Evolutionary conservation across 2,329 filamentous ascomycete species (phyloP).

Genomic region (Cyphellophora europaea): DNA sequence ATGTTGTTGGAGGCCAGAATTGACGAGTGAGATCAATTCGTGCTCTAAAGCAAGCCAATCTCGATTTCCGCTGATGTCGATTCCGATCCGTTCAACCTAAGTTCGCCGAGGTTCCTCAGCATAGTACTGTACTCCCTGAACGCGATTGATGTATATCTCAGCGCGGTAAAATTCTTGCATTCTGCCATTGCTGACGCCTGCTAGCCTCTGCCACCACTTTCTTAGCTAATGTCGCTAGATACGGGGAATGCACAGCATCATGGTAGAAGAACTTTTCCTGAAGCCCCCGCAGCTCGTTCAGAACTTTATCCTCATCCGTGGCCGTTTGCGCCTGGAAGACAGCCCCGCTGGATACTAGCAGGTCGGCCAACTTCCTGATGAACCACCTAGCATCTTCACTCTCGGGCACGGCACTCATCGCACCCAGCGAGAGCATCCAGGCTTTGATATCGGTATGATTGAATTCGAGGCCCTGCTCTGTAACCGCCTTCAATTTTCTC

Average conservation of each 20-base stretch:
- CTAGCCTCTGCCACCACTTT: not conserved
- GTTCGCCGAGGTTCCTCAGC: too few relatives aligned
- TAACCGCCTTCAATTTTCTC: slow-evolving; percentile 5
- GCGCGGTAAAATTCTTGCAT: too few relatives aligned
- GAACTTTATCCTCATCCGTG: slow-evolving; percentile 4
- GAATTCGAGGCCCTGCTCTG: slow-evolving; percentile 6
- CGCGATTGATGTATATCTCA: too few relatives aligned
- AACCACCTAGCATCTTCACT: slow-evolving; percentile 13
- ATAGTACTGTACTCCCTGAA: too few relatives aligned
- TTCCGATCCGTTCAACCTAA: too few relatives aligned
- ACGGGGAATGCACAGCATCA: slow-evolving; percentile 1
- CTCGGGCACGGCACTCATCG: slow-evolving; percentile 10
- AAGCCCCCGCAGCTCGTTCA: slow-evolving; percentile 10
- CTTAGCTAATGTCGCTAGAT: not conserved
- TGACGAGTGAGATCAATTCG: too few relatives aligned
- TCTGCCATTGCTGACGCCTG: too few relatives aligned
- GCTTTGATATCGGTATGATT: slow-evolving; percentile 9
- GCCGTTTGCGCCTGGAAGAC: slow-evolving; percentile 5
- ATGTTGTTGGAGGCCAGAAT: too few relatives aligned
- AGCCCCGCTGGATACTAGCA: slow-evolving; percentile 7
- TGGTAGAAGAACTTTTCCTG: slow-evolving; percentile 16
- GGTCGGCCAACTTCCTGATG: slow-evolving; percentile 10
- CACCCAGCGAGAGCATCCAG: slow-evolving; percentile 14
- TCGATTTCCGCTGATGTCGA: too few relatives aligned
- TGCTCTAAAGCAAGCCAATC: too few relatives aligned